Evolutionary conservation across 345 rosid species (phyloP).

Genomic region (Syzygium oleosum): DNA sequence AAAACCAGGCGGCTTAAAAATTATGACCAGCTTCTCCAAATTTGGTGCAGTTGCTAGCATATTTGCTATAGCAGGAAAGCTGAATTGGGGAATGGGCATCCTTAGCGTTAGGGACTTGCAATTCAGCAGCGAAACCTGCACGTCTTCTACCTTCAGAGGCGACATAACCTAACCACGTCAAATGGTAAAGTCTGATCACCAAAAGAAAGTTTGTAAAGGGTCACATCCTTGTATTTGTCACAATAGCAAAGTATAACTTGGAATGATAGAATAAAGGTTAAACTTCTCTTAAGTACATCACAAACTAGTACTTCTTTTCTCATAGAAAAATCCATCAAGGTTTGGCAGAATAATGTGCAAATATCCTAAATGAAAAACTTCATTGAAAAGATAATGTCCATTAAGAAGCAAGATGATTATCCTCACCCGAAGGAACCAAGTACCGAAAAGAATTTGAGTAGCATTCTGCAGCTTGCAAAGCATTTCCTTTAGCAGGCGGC

Average conservation of each 20-base stretch:
- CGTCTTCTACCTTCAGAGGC: background rate
- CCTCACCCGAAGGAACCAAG: background rate
- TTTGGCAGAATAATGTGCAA: background rate
- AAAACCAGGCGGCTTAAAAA: background rate
- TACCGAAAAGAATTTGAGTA: background rate
- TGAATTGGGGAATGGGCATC: background rate
- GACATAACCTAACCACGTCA: background rate
- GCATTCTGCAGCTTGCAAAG: background rate
- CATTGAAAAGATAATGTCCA: background rate
- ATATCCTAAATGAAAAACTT: background rate
- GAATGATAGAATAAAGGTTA: background rate
- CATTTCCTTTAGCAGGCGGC: background rate
- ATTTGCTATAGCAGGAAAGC: background rate
- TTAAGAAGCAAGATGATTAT: background rate
- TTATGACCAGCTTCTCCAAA: background rate
- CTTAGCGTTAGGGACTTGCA: background rate
- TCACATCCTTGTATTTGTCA: background rate
- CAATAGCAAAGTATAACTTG: background rate
- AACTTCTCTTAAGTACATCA: background rate
- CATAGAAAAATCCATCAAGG: background rate
- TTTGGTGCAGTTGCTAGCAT: background rate
- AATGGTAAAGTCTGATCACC: background rate
- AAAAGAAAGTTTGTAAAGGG: background rate
- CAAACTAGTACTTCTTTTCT: background rate
- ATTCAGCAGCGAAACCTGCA: background rate